These are phyloP conservation scores for Heliamphora pulchella DNA, from an alignment of 179 eudicot genomes.

Conservation along the genomic window DNA sequence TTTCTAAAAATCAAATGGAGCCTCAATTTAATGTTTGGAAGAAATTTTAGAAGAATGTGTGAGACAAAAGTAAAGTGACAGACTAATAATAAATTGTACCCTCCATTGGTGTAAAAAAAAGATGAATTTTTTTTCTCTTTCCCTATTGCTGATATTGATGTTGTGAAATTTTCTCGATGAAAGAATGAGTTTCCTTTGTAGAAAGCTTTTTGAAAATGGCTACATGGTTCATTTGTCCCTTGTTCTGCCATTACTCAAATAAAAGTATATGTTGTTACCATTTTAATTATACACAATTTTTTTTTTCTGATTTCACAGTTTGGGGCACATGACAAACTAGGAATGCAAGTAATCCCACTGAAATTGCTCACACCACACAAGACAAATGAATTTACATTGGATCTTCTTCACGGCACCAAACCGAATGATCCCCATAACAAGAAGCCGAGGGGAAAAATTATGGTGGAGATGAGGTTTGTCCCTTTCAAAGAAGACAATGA, in stretches of 20 bases:
- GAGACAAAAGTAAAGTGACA: neutral
- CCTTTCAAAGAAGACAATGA: constrained; percentile 61
- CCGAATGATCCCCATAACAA: constrained; percentile 39
- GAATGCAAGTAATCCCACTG: constrained; percentile 62
- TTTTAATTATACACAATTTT: neutral
- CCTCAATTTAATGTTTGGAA: neutral
- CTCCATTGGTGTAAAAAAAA: too few species aligned
- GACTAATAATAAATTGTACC: too few species aligned
- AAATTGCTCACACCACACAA: constrained; percentile 55
- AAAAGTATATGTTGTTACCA: neutral
- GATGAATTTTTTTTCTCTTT: too few species aligned
- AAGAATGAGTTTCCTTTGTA: too few species aligned
- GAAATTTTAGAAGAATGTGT: neutral
- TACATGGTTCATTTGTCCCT: neutral
- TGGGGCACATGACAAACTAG: constrained; percentile 70
- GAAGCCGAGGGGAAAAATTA: constrained; percentile 62
- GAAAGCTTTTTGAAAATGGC: neutral
- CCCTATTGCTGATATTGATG: too few species aligned
- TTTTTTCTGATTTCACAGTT: constrained; percentile 37
- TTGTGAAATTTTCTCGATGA: too few species aligned
- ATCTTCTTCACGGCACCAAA: constrained; percentile 56
- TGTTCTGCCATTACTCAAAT: neutral
- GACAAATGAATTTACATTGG: constrained; percentile 49
- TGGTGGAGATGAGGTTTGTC: constrained; percentile 60
- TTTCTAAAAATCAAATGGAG: neutral